Evolutionary conservation across 1,139 yeast species (phyloP), one percentile per base, ranked within the genome.

Genomic region (Diutina siamensis): DNA sequence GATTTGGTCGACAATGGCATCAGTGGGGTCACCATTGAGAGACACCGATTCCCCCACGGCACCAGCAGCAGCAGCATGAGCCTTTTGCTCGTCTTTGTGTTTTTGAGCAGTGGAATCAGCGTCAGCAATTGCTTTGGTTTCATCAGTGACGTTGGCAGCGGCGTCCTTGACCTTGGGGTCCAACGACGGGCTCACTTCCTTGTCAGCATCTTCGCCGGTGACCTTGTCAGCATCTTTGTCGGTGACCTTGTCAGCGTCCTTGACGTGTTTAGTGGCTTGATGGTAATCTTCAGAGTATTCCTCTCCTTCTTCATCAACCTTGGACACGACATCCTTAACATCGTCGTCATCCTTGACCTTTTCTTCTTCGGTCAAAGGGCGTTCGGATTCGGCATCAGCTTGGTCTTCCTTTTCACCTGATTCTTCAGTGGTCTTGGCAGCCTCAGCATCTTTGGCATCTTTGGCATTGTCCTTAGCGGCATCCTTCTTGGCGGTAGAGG

Each of bases 11-110:
- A n/a, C n/a, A n/a, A n/a, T n/a, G 50, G 28, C 28, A 59, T 57
- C 35, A n/a, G n/a, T n/a, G n/a, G n/a, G n/a, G n/a, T n/a, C n/a
- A n/a, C n/a, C 49, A 52, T 47, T 61, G 48, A 41, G 48, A n/a
- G 47, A 49, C 15, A 48, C 45, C 12, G 38, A 45, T 33, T 47
- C 49, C 9, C 48, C 48, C 35, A 44, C 50, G n/a, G 48, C 49
- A n/a, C 47, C 49, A 19, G 5, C 34, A 15, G 41, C 35, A 17
- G 28, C 44, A 8, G 34, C 40, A 10, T 5, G 28, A 10, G 28
- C 10, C 5, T 5, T 25, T 7, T 10, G 9, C 5, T 25, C 10
- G 10, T 5, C 10, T 5, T 5, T 10, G 28, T 45, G 49, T 17
- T 41, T 25, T 22, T 51, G 49, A 5, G 54, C 49, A 10, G 27